Evolutionary conservation across 331 rosid species (phyloP), one percentile per base, ranked within the genome.

Genomic region (Cydonia oblonga): DNA sequence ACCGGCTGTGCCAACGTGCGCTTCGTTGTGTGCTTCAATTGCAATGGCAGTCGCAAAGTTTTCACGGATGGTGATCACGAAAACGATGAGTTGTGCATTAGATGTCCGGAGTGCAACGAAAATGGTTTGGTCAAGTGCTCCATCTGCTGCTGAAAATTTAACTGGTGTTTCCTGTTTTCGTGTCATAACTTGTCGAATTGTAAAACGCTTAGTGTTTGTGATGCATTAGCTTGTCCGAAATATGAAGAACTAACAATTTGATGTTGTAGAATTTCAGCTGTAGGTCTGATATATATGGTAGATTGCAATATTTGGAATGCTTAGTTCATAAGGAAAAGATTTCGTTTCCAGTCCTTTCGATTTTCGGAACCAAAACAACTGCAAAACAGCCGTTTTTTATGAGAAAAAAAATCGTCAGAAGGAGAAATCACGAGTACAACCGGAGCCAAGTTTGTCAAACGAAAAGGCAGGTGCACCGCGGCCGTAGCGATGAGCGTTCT

Each of bases 81-180:
- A 10, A 32, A 32, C 58, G 53, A 81, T 40, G 70, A 73, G 16
- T 73, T 72, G 56, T 81, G 73, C 75, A 38, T 79, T 33, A 90
- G 84, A 69, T 95, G 98, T 74, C 70, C 86, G 32, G 81, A 84
- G 7, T 95, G 98, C 69, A 95, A 95, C 35, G 98, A 95, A 70
- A 95, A 95, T 76, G 98, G 98, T n/a, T 79, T 95, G 84, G 84
- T 86, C 46, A 88, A 88, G 72, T 95, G 98, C 71, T 81, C 79
- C 70, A 75, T 87, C 84, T 91, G 98, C 87, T 77, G 84, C 87
- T 88, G 81, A 73, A 81, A 67, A 72, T 79, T 22, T 29, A 75
- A 23, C 68, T 52, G 29, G 68, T 62, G 24, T 54, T 40, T 52
- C 69, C 30, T 18, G 57, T 54, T 70, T 71, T 23, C 5, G 28